Evolutionary conservation across 2,329 filamentous ascomycete genomes (phyloP).

Genomic region (Nemania sp.): DNA sequence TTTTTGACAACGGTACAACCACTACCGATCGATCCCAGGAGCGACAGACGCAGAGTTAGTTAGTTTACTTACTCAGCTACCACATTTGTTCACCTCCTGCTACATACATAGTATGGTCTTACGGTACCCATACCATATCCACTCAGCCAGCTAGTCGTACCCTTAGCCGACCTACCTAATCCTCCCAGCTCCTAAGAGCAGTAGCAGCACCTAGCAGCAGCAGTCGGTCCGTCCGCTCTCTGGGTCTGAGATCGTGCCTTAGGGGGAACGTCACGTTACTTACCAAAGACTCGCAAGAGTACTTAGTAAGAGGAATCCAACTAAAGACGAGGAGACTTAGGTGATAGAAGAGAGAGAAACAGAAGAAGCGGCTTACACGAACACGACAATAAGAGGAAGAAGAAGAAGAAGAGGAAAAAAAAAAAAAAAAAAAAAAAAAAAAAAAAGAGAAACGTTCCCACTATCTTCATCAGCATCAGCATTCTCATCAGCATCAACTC

Average conservation of each 20-base stretch:
- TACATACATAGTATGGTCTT: too few relatives aligned
- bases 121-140: constrained; percentile 35
- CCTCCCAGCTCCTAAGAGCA: constrained; percentile 29
- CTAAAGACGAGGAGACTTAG: not conserved
- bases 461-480: not conserved
- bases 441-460: not conserved
- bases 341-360: not conserved
- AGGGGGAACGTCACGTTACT: constrained; percentile 28
- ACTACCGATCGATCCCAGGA: constrained; percentile 31
- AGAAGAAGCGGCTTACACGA: constrained; percentile 1
- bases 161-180: constrained; percentile 41
- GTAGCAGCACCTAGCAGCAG: constrained; percentile 22
- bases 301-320: not conserved
- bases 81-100: constrained; percentile 38
- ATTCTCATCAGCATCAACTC: constrained; percentile 8
- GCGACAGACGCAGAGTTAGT: constrained; percentile 29
- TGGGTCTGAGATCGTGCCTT: constrained; percentile 17
- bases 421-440: not conserved
- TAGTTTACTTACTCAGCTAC: constrained; percentile 41
- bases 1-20: constrained; percentile 24
- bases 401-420: not conserved
- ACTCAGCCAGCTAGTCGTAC: constrained; percentile 36
- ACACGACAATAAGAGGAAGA: constrained; percentile 1
- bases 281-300: constrained; percentile 6
- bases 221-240: constrained; percentile 37